Percentiles rank a stretch among this genome's conserved stretches.
These are phyloP conservation scores for Williopsis jadinii DNA, from an alignment of 1,139 yeast genomes.

Conservation along the genomic window DNA sequence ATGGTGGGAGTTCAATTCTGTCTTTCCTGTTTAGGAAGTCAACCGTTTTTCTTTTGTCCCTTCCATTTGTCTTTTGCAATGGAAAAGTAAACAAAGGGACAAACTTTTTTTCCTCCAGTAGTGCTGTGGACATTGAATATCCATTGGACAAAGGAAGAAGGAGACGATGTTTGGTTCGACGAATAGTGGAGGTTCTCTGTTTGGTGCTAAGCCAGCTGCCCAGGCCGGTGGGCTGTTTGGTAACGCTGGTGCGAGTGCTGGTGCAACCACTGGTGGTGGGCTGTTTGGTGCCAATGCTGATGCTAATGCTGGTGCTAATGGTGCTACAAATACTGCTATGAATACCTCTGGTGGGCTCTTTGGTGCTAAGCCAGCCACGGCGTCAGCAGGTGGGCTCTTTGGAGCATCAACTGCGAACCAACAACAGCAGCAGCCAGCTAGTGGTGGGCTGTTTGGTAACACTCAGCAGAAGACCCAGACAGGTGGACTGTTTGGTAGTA, in stretches of 20 bases:
- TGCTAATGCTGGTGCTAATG: conserved; percentile 16
- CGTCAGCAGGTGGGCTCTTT: conserved; percentile 24
- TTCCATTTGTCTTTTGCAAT: not conserved
- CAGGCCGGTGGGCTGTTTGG: conserved; percentile 24
- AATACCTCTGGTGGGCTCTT: conserved; percentile 2
- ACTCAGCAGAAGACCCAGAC: conserved; percentile 7
- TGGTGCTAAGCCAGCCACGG: not conserved
- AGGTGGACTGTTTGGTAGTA: conserved; percentile 22
- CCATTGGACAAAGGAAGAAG: too few relatives aligned
- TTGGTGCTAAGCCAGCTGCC: conserved; percentile 23
- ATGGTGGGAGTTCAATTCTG: not conserved
- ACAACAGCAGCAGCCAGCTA: conserved; percentile 8
- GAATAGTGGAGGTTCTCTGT: conserved; percentile 9
- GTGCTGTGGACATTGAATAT: too few relatives aligned
- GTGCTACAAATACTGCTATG: too few relatives aligned
- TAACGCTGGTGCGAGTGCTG: conserved; percentile 12
- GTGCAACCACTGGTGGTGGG: conserved; percentile 12
- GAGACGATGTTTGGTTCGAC: conserved; percentile 7
- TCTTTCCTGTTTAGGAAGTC: conserved; percentile 3
- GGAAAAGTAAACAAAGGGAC: not conserved
- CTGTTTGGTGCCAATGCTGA: conserved; percentile 12
- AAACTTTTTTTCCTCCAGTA: too few relatives aligned
- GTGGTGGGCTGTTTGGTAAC: conserved; percentile 23
- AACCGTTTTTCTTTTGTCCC: not conserved
- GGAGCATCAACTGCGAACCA: conserved; percentile 21